Evolutionary conservation across 1,139 yeast genomes (phyloP), one percentile per base, ranked within the genome.

Genomic region (Meyerozyma athensensis): DNA sequence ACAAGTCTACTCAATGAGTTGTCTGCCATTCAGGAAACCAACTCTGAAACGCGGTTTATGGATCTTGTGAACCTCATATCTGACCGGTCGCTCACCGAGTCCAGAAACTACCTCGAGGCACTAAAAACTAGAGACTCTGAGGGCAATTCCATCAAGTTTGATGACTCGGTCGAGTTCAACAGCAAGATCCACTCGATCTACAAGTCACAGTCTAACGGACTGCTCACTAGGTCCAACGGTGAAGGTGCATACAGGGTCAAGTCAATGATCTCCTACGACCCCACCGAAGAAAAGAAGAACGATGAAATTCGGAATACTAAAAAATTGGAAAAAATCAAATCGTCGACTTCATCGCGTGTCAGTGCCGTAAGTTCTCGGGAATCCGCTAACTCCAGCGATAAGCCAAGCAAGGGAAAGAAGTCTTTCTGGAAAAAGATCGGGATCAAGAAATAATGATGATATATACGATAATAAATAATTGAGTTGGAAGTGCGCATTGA

Each of bases 171-270:
- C 33, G 50, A 50, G 42, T 35, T 53, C 35, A 57, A 64, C 39
- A 52, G 49, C 22, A 61, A 55, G 38, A 54, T 65, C 21, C 68
- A 64, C 44, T 52, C 62, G 22, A 64, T 65, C 22, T 66, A 65
- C 44, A 48, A 53, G 32, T 48, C 55, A 35, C 64, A 59, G 41
- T 48, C 53, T 18, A 36, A 28, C 20, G 13, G 32, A 19, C 32
- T 31, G 34, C 8, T 12, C 12, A 24, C 34, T 12, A 8, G 26
- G 12, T 10, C 34, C 10, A 38, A 38, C 10, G 41, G 34, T 12
- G 54, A 46, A n/a, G 45, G 50, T 9, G 58, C 65, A 34, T 68
- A 68, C 54, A 65, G 66, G 45, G 74, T 69, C n/a, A 63, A 61
- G 39, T 65, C 72, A 22, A 47, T 68, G 44, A 54, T 64, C 35